Evolutionary conservation across 2,329 filamentous ascomycete genomes (phyloP).

Genomic region (Emmonsiellopsis sp.): DNA sequence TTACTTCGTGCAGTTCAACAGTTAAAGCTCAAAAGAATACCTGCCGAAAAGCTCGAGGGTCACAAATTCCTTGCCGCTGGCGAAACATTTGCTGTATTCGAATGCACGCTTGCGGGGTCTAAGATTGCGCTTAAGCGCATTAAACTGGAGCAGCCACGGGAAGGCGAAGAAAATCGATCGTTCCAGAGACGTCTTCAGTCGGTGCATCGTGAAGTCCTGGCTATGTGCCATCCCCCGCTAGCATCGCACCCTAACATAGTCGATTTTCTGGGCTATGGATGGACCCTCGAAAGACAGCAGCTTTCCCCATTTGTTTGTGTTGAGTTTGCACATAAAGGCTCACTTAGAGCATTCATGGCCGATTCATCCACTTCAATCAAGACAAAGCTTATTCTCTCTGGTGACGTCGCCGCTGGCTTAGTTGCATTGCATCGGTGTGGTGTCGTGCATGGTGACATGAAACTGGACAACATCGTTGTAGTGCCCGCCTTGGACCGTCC

Average conservation of each 20-base stretch:
- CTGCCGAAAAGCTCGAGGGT: no score
- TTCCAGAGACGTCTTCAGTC: conserved; percentile 10
- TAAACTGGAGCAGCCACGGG: no score
- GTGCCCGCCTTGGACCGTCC: conserved; percentile 11
- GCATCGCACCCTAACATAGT: conserved; percentile 17
- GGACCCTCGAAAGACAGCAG: conserved; percentile 10
- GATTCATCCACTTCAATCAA: conserved; percentile 2
- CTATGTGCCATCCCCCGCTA: conserved; percentile 15
- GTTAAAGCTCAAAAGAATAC: no score
- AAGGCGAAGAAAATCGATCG: no score
- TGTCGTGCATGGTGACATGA: conserved; percentile 23
- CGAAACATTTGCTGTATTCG: no score
- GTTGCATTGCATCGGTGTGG: conserved; percentile 20
- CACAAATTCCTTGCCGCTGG: no score
- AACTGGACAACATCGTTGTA: conserved; percentile 22
- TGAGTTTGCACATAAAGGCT: conserved; percentile 17
- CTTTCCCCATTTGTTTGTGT: conserved; percentile 15
- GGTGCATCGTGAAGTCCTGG: conserved; percentile 14
- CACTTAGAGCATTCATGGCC: conserved; percentile 9
- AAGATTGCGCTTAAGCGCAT: no score
- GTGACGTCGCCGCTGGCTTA: conserved; percentile 19
- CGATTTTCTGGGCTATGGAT: conserved; percentile 16
- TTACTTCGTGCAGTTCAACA: no score
- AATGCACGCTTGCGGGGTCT: no score
- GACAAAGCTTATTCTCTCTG: conserved; percentile 13